Evolutionary conservation across 352 stramenopile genomes (phyloP), one percentile per base, ranked within the genome.

Genomic region (Phytopythium vexans): DNA sequence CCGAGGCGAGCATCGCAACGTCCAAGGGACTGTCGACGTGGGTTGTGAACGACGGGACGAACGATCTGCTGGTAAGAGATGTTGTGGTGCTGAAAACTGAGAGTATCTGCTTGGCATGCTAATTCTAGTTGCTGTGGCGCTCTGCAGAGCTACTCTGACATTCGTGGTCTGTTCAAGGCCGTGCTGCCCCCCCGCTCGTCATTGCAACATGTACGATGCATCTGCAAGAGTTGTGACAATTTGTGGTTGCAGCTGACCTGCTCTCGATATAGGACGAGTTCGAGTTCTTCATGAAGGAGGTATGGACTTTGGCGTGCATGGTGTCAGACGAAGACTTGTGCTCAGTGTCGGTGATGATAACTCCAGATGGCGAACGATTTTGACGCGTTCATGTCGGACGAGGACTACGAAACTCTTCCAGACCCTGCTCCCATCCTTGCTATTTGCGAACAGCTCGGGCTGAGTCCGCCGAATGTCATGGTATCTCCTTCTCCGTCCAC

Each of bases 21-120:
- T 82, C 72, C 3, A 80, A 75, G 35, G 78, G 81, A 7, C 55
- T 89, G 34, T 82, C 81, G 16, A 87, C 77, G 11, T 91, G 81
- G 81, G 43, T 87, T 41, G 81, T 91, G 44, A 86, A 89, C 52
- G 64, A 82, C 7, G 77, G 81, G 48, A 63, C 78, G 14, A 89
- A 91, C 54, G 77, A 89, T 66, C 48, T 88, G 36, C 60, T 89
- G 66, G 77, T 90, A 63, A 14, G 52, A 31, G 14, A 38, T 12
- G 44, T 35, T 10, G 6, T 49, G 9, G 4, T 74, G 34, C 52
- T 50, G 12, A 8, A 37, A 37, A 36, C 11, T 49, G n/a, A 15
- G 10, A n/a, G 41, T 11, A 55, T 6, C 31, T 21, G 32, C 7
- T 27, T 27, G 21, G 21, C 1, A 27, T 27, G 21, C 21, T 27